Evolutionary conservation across 2,329 filamentous ascomycete species (phyloP), one percentile per base, ranked within the genome.

Genomic region (Exophiala alcalophila): DNA sequence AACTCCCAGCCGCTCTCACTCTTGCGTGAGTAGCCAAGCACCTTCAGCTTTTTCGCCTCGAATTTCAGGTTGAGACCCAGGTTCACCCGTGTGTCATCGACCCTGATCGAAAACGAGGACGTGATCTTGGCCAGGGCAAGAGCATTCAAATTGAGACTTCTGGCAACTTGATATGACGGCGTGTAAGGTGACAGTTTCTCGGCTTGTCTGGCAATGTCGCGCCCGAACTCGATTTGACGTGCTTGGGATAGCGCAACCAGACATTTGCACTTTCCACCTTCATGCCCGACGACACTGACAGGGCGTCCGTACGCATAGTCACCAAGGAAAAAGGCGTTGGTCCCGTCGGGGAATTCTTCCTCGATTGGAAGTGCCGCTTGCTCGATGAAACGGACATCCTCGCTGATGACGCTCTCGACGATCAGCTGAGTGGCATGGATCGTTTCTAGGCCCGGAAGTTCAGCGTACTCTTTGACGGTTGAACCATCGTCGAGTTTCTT

Each of bases 21-120:
- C 60, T 92, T 92, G 57, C 89, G 84, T 16, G 91, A 95, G 65
- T 96, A 98, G 1, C 92, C 92, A 21, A 98, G 70, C 5, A 98
- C 92, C 69, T 98, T 98, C 56, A 90, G 77, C 66, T 96, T 95
- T 68, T 87, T 91, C 2, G 81, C 87, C 62, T 98, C 92, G 47
- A 98, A 98, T 64, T 98, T 98, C 54, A 98, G 75, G 59, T 98
- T 98, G 49, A 98, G 73, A 0, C 92, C 92, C 16, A 98, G 71
- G 58, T 98, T 98, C 50, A 95, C 76, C 57, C 86, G 85, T 45
- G 89, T 72, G 18, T 86, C 88, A 44, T 87, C 87, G 3, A 91
- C 80, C 12, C 80, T 80, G 44, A 98, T 86, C 40, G 83, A 85
- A 64, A 94, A 97, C 0, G 91, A 90, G 2, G 92, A 94, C 0